Conservation (phyloP, 208 protist genomes). For the Trypanosomatidae sp. region DNA sequence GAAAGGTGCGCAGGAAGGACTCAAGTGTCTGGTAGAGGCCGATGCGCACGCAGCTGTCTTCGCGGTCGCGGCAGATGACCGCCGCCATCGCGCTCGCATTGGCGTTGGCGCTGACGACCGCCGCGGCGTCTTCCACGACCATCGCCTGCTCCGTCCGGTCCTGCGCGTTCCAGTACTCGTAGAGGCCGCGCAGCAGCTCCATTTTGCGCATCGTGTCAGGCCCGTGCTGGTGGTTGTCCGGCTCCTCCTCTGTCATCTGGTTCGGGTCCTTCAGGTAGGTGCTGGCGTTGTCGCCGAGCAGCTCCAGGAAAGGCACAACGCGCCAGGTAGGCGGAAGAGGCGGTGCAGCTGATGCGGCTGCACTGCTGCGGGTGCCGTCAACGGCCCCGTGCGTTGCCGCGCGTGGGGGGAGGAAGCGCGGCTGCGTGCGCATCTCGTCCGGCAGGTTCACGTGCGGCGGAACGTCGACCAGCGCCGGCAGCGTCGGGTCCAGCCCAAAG, state of each 20-base stretch:
- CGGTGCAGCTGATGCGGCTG: too few species aligned
- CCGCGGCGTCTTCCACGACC: constrained; percentile 34
- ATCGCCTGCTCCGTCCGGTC: constrained; percentile 63
- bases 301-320: constrained; percentile 27
- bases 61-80: constrained; percentile 32
- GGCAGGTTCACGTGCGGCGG: constrained; percentile 29
- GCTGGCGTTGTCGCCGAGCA: constrained; percentile 33
- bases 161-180: constrained; percentile 86
- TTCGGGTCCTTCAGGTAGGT: constrained; percentile 33
- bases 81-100: constrained; percentile 48
- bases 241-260: constrained; percentile 35
- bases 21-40: constrained; percentile 67
- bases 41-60: constrained; percentile 71
- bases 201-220: constrained; percentile 80
- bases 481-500: constrained; percentile 42
- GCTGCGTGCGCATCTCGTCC: constrained; percentile 29
- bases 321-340: constrained; percentile 23
- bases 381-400: background rate
- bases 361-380: background rate
- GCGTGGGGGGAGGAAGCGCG: constrained; percentile 32
- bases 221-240: constrained; percentile 64
- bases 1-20: constrained; percentile 65
- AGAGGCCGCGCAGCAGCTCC: constrained; percentile 71
- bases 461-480: constrained; percentile 33
- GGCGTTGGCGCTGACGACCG: constrained; percentile 1